Evolutionary conservation across 495 filamentous ascomycete genomes (phyloP).

Genomic region (Pseudomonodictys pantanalensis): DNA sequence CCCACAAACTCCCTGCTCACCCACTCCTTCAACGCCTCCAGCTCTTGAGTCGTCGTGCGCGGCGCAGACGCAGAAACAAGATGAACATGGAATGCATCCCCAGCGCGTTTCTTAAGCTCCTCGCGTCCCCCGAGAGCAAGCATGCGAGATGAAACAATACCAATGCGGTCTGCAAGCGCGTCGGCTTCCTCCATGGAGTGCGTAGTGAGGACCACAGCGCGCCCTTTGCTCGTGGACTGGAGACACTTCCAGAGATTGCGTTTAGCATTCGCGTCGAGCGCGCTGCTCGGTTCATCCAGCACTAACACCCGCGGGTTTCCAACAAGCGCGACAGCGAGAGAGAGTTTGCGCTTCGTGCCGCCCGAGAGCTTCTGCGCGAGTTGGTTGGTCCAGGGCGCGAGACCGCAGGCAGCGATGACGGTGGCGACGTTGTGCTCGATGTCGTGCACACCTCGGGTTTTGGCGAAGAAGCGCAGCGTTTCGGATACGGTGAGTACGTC

Average conservation of each 20-base stretch:
- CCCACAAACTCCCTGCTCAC: not conserved
- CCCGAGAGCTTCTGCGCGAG: constrained; percentile 46
- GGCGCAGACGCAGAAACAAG: constrained; percentile 16
- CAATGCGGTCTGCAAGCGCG: constrained; percentile 28
- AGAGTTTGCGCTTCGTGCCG: constrained; percentile 57
- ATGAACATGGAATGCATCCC: constrained; percentile 19
- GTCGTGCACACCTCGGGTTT: constrained; percentile 61
- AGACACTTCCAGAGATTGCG: constrained; percentile 52
- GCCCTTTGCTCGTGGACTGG: constrained; percentile 3
- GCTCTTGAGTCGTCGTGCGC: not conserved
- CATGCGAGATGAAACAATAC: constrained; percentile 27
- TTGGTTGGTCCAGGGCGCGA: constrained; percentile 36
- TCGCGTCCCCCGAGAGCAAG: constrained; percentile 22
- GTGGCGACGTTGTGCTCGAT: constrained; percentile 59
- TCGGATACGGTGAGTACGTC: constrained; percentile 51
- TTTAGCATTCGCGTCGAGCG: constrained; percentile 53
- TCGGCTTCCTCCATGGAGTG: constrained; percentile 36
- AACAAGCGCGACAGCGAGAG: constrained; percentile 50
- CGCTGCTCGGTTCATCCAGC: constrained; percentile 50
- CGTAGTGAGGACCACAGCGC: constrained; percentile 51
- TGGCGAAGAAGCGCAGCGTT: constrained; percentile 71
- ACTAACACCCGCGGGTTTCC: constrained; percentile 51
- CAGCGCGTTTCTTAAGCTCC: constrained; percentile 9
- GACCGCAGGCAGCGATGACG: constrained; percentile 29
- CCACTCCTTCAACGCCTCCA: constrained; percentile 10